Evolutionary conservation across 495 filamentous ascomycete species (phyloP).

Genomic region (Neurospora sp.): DNA sequence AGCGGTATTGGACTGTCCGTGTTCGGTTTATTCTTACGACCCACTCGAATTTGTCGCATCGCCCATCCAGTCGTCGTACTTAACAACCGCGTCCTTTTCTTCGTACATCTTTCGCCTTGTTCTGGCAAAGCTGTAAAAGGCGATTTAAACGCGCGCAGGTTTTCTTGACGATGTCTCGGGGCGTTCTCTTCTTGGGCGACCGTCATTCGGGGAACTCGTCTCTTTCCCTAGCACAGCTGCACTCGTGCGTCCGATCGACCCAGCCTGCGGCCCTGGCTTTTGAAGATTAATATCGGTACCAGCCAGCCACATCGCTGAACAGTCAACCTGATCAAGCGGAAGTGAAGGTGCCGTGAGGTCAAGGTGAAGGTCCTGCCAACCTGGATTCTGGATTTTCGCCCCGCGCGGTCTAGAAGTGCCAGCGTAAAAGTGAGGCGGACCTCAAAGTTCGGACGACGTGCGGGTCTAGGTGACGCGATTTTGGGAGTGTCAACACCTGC

Average conservation of each 20-base stretch:
- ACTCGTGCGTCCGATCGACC: slow-evolving; percentile 4
- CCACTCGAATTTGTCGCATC: not conserved
- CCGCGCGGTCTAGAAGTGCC: not conserved
- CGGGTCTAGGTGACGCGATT: not conserved
- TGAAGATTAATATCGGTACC: not conserved
- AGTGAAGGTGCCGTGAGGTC: not conserved
- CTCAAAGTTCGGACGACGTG: not conserved
- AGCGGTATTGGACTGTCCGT: no score
- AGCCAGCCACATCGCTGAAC: not conserved
- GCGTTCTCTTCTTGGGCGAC: slow-evolving; percentile 3
- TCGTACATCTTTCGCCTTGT: slow-evolving; percentile 1
- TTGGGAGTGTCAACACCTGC: not conserved
- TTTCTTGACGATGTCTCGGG: not conserved
- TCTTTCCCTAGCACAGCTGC: slow-evolving; percentile 6
- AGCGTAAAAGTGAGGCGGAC: not conserved
- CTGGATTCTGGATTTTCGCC: not conserved
- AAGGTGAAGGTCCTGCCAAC: not conserved
- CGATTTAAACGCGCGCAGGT: slow-evolving; percentile 4
- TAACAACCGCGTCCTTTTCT: not conserved
- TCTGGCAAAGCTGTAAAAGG: slow-evolving; percentile 10
- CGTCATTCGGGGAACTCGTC: slow-evolving; percentile 2
- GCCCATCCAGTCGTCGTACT: not conserved
- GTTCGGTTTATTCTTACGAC: no score
- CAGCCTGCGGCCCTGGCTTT: not conserved
- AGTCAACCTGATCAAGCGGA: not conserved